Conservation (phyloP, 2,329 filamentous ascomycete genomes). For the Sarocladium oryzae region DNA sequence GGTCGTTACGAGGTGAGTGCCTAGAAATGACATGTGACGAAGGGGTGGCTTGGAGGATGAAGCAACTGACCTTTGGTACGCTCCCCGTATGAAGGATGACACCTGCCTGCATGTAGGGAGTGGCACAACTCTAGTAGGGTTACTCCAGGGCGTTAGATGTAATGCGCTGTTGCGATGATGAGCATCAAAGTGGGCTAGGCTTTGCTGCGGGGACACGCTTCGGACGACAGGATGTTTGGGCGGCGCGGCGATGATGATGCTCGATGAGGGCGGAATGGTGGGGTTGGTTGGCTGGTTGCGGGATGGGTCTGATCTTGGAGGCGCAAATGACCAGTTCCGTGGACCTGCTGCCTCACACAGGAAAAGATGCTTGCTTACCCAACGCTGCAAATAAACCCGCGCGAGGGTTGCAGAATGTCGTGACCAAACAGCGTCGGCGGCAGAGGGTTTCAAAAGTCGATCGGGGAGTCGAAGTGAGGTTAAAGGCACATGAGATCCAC, state of each 20-base stretch:
- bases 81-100: neutral
- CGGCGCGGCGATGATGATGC: neutral
- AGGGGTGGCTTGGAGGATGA: neutral
- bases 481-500: too few relatives aligned
- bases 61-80: neutral
- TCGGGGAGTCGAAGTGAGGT: too few relatives aligned
- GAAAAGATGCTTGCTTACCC: too few relatives aligned
- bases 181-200: neutral
- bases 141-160: neutral
- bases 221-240: slow-evolving; percentile 18
- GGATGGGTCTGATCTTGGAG: too few relatives aligned
- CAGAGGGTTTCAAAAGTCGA: too few relatives aligned
- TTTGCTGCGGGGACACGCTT: slow-evolving; percentile 8
- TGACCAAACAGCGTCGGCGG: too few relatives aligned
- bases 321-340: too few relatives aligned
- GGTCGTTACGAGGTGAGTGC: neutral
- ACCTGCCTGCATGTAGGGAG: neutral
- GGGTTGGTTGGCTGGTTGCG: neutral
- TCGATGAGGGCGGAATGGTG: neutral
- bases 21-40: neutral
- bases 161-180: neutral
- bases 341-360: too few relatives aligned
- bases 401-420: too few relatives aligned
- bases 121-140: neutral
- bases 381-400: too few relatives aligned